Evolutionary conservation across 805 yeast genomes (phyloP).

Genomic region (Candida chauliodis): DNA sequence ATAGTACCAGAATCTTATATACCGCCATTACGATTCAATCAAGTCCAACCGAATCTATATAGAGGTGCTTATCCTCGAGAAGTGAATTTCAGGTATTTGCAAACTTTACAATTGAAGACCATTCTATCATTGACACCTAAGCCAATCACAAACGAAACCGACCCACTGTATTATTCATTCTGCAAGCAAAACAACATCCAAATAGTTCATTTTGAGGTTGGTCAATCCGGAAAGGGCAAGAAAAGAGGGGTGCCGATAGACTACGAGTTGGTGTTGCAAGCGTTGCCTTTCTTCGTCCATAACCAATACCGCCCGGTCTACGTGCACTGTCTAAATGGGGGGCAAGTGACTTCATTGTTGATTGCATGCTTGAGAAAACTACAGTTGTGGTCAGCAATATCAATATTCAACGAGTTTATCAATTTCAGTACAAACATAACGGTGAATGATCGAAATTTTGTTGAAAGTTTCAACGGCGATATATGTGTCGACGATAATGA

Average conservation of each 20-base stretch:
- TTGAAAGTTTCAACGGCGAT: conserved; percentile 72
- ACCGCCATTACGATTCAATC: conserved; percentile 78
- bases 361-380: conserved; percentile 83
- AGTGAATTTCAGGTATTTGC: conserved; percentile 64
- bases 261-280: conserved; percentile 54
- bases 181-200: conserved; percentile 53
- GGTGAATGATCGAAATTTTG: conserved; percentile 77
- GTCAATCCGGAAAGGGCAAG: conserved; percentile 70
- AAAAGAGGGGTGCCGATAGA: conserved; percentile 82
- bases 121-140: conserved; percentile 78
- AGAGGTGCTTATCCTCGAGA: conserved; percentile 88
- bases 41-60: conserved; percentile 65
- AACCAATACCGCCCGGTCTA: conserved; percentile 65
- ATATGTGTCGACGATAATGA: conserved; percentile 44
- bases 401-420: conserved; percentile 82
- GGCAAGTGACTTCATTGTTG: conserved; percentile 77
- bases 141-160: conserved; percentile 56
- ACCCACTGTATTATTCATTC: conserved; percentile 48
- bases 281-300: conserved; percentile 61
- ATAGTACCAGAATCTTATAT: conserved; percentile 23
- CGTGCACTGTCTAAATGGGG: conserved; percentile 86
- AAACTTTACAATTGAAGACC: conserved; percentile 61
- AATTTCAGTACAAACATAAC: conserved; percentile 74
- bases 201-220: conserved; percentile 65
- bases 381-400: conserved; percentile 84